Percentiles rank a stretch among this genome's conserved stretches.
Conservation (phyloP, 345 rosid species). For the Psidium friedrichsthalianum region DNA sequence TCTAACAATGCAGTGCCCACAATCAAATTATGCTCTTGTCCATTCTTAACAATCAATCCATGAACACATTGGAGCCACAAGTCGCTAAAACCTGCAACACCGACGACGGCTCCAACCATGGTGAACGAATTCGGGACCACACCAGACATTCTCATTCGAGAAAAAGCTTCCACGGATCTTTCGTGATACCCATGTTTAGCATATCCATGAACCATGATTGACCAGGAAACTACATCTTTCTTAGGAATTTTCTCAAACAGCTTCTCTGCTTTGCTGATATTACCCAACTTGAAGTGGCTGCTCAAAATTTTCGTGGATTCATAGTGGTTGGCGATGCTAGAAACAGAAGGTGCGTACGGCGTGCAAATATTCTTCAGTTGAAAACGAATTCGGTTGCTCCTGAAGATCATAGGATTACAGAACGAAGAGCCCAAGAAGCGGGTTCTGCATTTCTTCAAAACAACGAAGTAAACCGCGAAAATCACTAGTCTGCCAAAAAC, state of each 20-base stretch:
- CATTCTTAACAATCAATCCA: constrained; percentile 19
- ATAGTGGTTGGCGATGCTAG: neutral
- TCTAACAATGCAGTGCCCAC: constrained; percentile 26
- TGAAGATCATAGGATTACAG: neutral
- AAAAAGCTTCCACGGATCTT: constrained; percentile 16
- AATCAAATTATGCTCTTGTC: constrained; percentile 14
- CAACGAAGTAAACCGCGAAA: neutral
- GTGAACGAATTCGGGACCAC: constrained; percentile 33
- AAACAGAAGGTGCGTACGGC: neutral
- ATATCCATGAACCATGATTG: constrained; percentile 32
- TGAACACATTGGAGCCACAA: constrained; percentile 15
- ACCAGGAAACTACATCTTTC: constrained; percentile 23
- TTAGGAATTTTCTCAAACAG: constrained; percentile 25
- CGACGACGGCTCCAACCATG: constrained; percentile 28
- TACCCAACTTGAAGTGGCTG: constrained; percentile 7
- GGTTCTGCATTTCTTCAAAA: neutral
- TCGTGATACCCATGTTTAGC: constrained; percentile 15
- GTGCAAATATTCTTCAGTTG: neutral
- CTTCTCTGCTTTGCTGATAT: constrained; percentile 18
- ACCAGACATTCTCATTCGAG: constrained; percentile 19
- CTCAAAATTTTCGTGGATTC: constrained; percentile 11
- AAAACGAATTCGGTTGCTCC: neutral
- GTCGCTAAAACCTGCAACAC: constrained; percentile 6
- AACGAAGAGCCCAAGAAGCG: neutral
- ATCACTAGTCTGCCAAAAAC: neutral